phyloP scores from a whole-genome alignment of 805 yeast species.

The Hanseniaspora taiwanica region DNA sequence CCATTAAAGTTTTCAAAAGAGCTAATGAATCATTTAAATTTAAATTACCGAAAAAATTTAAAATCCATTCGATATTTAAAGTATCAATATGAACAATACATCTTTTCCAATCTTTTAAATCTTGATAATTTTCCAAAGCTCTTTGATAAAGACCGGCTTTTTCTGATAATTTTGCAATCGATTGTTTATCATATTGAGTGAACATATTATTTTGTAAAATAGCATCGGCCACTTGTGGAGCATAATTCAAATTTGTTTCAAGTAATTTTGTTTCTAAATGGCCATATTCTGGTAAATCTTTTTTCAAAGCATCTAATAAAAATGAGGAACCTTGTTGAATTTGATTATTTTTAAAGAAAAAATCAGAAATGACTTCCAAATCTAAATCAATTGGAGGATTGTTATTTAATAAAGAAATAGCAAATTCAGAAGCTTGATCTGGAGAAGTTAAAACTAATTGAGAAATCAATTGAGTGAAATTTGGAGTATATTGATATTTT shows the following conservation, averaged over 20 bases:
- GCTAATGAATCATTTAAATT: constrained; percentile 88
- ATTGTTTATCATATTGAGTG: constrained; percentile 86
- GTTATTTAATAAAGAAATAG: constrained; percentile 62
- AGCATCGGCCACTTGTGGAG: constrained; percentile 99
- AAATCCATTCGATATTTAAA: constrained; percentile 88
- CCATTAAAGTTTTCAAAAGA: constrained; percentile 76
- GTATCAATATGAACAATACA: constrained; percentile 78
- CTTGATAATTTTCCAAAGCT: constrained; percentile 92
- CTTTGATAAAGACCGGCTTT: constrained; percentile 93
- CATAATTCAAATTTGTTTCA: constrained; percentile 85
- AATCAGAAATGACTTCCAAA: constrained; percentile 79
- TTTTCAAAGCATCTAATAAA: constrained; percentile 86
- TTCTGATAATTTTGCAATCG: constrained; percentile 85
- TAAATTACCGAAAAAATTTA: constrained; percentile 80
- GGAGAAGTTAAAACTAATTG: constrained; percentile 85
- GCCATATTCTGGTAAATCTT: constrained; percentile 87
- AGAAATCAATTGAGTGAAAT: constrained; percentile 79
- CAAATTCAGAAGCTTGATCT: constrained; percentile 97
- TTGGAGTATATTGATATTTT: constrained; percentile 80
- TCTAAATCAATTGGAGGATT: constrained; percentile 50
- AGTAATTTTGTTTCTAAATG: constrained; percentile 88
- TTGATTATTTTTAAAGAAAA: constrained; percentile 85
- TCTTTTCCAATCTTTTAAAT: constrained; percentile 88
- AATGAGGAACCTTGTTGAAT: constrained; percentile 98
- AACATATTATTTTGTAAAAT: constrained; percentile 92